phyloP scores from a whole-genome alignment of 345 rosid species.

The Gossypioides kirkii region DNA sequence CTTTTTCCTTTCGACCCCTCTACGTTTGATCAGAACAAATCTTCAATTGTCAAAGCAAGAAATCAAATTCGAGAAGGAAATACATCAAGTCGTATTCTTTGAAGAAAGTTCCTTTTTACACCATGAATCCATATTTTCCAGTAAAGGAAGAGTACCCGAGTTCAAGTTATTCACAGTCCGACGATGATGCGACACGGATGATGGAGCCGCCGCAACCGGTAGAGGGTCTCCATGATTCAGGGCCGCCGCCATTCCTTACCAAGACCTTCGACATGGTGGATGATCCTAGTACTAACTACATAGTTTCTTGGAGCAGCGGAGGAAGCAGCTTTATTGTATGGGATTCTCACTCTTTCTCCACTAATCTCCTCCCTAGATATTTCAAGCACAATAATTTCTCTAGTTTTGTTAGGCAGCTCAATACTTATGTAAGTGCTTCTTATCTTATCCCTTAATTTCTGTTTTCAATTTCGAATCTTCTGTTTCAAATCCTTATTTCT shows the following conservation, averaged over 20 bases:
- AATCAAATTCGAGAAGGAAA: no score
- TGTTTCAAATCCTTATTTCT: background rate
- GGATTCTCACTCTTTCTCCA: slow-evolving; percentile 68
- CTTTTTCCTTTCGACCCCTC: background rate
- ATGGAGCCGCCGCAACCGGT: slow-evolving; percentile 40
- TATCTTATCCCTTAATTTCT: background rate
- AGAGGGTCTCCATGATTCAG: slow-evolving; percentile 71
- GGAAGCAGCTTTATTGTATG: slow-evolving; percentile 73
- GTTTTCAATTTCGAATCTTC: background rate
- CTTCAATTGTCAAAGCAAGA: background rate
- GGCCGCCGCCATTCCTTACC: slow-evolving; percentile 76
- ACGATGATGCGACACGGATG: slow-evolving; percentile 15
- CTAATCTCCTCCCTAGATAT: slow-evolving; percentile 56
- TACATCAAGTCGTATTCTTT: background rate
- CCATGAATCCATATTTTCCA: slow-evolving; percentile 39
- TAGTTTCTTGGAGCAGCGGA: slow-evolving; percentile 70
- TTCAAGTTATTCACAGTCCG: slow-evolving; percentile 19
- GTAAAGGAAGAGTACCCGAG: slow-evolving; percentile 45
- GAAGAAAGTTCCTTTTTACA: background rate
- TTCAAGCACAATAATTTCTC: slow-evolving; percentile 97
- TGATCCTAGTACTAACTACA: slow-evolving; percentile 51
- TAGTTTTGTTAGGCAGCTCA: slow-evolving; percentile 85
- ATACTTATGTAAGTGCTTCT: slow-evolving; percentile 64
- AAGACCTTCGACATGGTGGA: slow-evolving; percentile 85
- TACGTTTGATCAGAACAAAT: background rate